Conservation (phyloP, 257 asterid genomes). For the Gentiana straminea region DNA sequence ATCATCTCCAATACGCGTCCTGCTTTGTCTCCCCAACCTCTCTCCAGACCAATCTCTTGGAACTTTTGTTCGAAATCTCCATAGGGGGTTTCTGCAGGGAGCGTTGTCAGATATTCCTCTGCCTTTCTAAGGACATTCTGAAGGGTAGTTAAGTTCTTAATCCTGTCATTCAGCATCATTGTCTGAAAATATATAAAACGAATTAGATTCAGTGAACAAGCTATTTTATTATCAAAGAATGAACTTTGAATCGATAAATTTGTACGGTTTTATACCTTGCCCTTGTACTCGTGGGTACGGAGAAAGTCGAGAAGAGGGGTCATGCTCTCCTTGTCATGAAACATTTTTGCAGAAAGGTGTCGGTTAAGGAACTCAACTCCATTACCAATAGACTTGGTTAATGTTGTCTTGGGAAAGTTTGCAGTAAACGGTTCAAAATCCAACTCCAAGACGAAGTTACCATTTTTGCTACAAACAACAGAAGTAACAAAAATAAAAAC, state of each 20-base stretch:
- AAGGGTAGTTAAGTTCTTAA: slow-evolving; percentile 48
- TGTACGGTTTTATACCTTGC: slow-evolving; percentile 36
- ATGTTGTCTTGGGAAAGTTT: slow-evolving; percentile 82
- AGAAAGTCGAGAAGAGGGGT: slow-evolving; percentile 87
- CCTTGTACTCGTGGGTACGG: slow-evolving; percentile 65
- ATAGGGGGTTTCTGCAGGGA: slow-evolving; percentile 46
- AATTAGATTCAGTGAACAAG: background rate
- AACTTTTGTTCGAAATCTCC: slow-evolving; percentile 60
- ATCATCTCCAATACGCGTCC: slow-evolving; percentile 69
- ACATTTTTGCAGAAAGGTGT: slow-evolving; percentile 96
- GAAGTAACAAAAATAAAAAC: slow-evolving; percentile 2
- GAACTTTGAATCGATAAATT: too few species aligned
- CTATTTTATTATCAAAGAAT: too few species aligned
- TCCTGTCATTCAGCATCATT: slow-evolving; percentile 74
- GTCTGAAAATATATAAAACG: slow-evolving; percentile 31
- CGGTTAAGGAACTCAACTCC: slow-evolving; percentile 97
- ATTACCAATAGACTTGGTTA: slow-evolving; percentile 89
- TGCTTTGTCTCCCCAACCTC: slow-evolving; percentile 93
- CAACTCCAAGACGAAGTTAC: slow-evolving; percentile 84
- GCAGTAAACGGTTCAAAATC: slow-evolving; percentile 92
- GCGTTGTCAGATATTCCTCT: slow-evolving; percentile 76
- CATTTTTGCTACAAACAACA: slow-evolving; percentile 42
- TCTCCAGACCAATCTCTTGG: slow-evolving; percentile 86
- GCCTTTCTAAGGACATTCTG: slow-evolving; percentile 76
- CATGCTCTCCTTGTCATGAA: slow-evolving; percentile 92